These are phyloP conservation scores for Ilex paraguariensis DNA, from an alignment of 305 asterid genomes.

Conservation along the genomic window DNA sequence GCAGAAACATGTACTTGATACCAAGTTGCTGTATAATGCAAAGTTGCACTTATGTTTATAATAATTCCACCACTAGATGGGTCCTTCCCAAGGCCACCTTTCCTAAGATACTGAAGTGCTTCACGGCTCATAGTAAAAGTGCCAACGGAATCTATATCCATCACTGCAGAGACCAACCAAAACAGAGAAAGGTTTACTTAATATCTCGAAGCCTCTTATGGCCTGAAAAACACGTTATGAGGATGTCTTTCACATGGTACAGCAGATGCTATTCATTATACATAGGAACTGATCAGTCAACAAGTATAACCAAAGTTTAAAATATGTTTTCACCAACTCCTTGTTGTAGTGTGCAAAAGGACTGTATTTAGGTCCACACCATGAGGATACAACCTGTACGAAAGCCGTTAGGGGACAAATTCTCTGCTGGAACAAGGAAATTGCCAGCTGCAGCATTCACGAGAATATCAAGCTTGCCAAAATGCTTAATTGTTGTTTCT, in stretches of 20 bases:
- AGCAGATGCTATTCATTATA: too few relatives aligned
- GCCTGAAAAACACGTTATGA: too few relatives aligned
- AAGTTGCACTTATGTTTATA: neutral
- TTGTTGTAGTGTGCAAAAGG: too few relatives aligned
- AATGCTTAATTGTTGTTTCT: neutral
- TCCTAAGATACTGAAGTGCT: neutral
- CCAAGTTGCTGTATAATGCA: constrained; percentile 1
- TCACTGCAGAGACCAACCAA: neutral
- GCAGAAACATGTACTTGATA: neutral
- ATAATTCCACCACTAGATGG: too few relatives aligned
- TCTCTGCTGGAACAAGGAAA: neutral
- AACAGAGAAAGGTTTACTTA: too few relatives aligned
- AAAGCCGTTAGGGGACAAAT: neutral
- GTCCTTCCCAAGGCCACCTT: neutral
- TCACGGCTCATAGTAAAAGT: neutral
- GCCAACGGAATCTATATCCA: neutral
- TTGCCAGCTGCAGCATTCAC: neutral
- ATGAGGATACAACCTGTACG: neutral
- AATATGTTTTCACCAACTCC: too few relatives aligned
- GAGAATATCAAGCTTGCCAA: neutral
- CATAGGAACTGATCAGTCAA: too few relatives aligned
- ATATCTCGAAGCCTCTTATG: too few relatives aligned
- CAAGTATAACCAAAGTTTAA: too few relatives aligned
- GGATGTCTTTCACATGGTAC: too few relatives aligned
- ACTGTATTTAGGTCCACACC: too few relatives aligned